Evolutionary conservation across 1,284 basidiomycete species (phyloP).

Genomic region (Rhodotorula sp.): DNA sequence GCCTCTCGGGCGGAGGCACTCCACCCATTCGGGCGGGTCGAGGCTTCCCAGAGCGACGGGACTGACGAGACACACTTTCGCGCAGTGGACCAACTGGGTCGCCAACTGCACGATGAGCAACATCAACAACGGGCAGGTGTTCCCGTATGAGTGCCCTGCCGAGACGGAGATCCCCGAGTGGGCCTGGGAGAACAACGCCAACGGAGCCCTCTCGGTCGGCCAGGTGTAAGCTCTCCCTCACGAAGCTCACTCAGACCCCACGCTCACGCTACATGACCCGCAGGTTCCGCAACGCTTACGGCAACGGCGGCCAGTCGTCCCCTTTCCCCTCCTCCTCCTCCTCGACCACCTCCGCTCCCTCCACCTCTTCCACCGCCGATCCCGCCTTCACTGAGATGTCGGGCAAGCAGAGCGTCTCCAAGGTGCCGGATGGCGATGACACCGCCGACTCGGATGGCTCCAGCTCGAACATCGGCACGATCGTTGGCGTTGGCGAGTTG

Average conservation of each 20-base stretch:
- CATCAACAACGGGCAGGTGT: constrained; percentile 21
- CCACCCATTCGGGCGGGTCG: background rate
- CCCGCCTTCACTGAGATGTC: background rate
- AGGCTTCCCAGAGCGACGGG: background rate
- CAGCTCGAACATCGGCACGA: background rate
- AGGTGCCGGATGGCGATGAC: background rate
- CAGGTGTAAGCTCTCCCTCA: background rate
- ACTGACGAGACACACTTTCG: background rate
- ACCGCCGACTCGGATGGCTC: background rate
- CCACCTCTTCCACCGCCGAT: background rate
- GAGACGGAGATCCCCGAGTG: constrained; percentile 23
- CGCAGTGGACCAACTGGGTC: constrained; percentile 33
- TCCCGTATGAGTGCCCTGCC: constrained; percentile 16
- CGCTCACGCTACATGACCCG: background rate
- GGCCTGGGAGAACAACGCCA: constrained; percentile 22
- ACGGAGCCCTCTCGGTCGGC: constrained; percentile 18
- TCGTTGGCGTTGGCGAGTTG: constrained; percentile 8
- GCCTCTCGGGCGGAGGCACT: background rate
- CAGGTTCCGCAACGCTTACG: constrained; percentile 9
- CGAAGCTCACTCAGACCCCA: background rate
- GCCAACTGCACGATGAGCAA: constrained; percentile 30
- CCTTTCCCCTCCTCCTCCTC: background rate
- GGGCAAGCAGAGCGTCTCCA: background rate
- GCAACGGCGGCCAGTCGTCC: background rate
- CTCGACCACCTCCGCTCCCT: background rate